A percentile compares a stretch with the other conserved stretches of the same genome.
Evolutionary conservation across 2,329 filamentous ascomycete genomes (phyloP).

Genomic region (Neopestalotiopsis rosae): DNA sequence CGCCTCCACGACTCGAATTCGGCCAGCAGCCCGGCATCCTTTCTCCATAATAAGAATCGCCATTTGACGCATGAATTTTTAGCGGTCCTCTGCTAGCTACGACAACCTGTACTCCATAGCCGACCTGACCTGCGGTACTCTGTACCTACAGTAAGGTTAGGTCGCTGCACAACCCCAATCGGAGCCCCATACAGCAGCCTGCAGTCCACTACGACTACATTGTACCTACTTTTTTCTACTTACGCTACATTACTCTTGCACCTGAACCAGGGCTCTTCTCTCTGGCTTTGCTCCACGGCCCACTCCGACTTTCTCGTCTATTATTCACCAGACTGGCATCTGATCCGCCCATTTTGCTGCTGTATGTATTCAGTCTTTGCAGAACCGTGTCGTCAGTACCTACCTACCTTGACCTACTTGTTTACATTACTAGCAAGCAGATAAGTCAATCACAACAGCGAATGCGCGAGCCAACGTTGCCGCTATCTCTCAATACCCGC

Average conservation of each 20-base stretch:
- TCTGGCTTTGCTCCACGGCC: slow-evolving; percentile 3
- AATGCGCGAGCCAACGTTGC: background rate
- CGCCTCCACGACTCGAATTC: background rate
- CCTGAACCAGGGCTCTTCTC: background rate
- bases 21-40: background rate
- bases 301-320: background rate
- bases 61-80: background rate
- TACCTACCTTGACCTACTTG: background rate
- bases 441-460: background rate
- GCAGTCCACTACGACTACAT: background rate
- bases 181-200: background rate
- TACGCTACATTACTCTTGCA: background rate
- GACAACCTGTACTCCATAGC: background rate
- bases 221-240: background rate
- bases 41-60: background rate
- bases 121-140: background rate
- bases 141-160: background rate
- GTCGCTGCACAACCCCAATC: background rate
- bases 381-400: slow-evolving; percentile 12
- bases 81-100: background rate
- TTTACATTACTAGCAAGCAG: background rate
- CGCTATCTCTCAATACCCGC: background rate
- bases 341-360: background rate
- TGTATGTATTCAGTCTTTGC: background rate
- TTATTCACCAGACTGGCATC: slow-evolving; percentile 9